Conservation (phyloP, 331 rosid species). For the Acacia concinna region DNA sequence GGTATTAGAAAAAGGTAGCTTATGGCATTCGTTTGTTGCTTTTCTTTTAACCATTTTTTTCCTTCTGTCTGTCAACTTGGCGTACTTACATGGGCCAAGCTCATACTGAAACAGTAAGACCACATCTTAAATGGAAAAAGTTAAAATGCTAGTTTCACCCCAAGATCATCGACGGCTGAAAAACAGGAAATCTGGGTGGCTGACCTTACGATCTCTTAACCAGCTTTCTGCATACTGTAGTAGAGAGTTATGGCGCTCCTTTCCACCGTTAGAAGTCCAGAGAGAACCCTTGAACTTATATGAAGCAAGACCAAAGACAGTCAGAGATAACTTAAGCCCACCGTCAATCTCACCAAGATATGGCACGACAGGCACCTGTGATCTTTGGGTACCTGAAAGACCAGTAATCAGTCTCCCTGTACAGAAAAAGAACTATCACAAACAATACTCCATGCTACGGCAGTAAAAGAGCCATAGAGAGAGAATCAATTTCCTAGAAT, state of each 20-base stretch:
- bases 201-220: slow-evolving; percentile 64
- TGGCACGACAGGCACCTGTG: slow-evolving; percentile 41
- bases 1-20: slow-evolving; percentile 23
- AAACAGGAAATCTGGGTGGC: slow-evolving; percentile 88
- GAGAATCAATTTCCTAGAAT: background rate
- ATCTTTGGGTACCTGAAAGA: slow-evolving; percentile 53
- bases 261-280: slow-evolving; percentile 76
- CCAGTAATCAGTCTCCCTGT: background rate
- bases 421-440: slow-evolving; percentile 7
- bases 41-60: background rate
- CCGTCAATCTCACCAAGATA: slow-evolving; percentile 39
- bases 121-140: slow-evolving; percentile 28
- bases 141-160: slow-evolving; percentile 22
- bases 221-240: slow-evolving; percentile 57
- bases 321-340: slow-evolving; percentile 52
- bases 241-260: slow-evolving; percentile 53
- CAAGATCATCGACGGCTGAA: slow-evolving; percentile 57
- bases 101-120: slow-evolving; percentile 24
- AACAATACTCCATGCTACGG: background rate
- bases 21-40: background rate
- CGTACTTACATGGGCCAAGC: slow-evolving; percentile 27
- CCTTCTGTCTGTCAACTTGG: slow-evolving; percentile 19
- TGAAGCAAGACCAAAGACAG: slow-evolving; percentile 86
- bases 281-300: slow-evolving; percentile 86
- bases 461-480: background rate